Percentiles rank a stretch among this genome's conserved stretches.
Conservation (phyloP, 73 alveolate genomes). For the Paramecium pentaurelia region DNA sequence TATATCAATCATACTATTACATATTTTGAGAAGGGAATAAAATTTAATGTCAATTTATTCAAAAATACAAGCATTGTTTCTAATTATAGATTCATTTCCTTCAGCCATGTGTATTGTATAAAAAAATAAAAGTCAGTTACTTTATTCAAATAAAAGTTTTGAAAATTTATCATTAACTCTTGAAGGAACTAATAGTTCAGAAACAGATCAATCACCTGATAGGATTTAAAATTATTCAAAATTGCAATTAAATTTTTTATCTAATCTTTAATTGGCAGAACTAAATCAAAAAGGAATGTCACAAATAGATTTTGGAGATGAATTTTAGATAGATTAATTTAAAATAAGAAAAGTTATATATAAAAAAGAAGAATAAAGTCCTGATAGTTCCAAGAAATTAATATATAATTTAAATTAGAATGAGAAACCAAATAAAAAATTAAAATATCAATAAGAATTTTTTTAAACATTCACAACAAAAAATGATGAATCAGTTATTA, state of each 20-base stretch:
- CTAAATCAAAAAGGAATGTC: neutral
- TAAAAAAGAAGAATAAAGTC: neutral
- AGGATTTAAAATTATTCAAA: neutral
- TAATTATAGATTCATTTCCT: slow-evolving; percentile 31
- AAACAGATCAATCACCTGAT: neutral
- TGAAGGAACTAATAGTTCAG: neutral
- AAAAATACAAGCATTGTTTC: neutral
- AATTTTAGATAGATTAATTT: neutral
- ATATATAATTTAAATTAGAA: neutral
- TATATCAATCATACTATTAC: neutral
- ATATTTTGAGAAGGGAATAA: neutral
- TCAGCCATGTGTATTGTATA: slow-evolving; percentile 2
- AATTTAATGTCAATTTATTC: neutral
- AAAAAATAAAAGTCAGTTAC: slow-evolving; percentile 18
- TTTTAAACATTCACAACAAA: neutral
- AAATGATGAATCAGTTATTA: neutral
- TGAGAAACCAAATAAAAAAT: neutral
- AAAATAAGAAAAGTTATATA: neutral
- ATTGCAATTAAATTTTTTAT: neutral
- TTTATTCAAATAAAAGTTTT: slow-evolving; percentile 1
- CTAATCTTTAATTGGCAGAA: neutral
- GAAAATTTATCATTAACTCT: neutral
- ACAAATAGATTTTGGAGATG: neutral
- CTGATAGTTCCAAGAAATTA: neutral
- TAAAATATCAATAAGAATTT: neutral